phyloP scores from a whole-genome alignment of 257 asterid species.

The Nicotiana tomentosiformis region DNA sequence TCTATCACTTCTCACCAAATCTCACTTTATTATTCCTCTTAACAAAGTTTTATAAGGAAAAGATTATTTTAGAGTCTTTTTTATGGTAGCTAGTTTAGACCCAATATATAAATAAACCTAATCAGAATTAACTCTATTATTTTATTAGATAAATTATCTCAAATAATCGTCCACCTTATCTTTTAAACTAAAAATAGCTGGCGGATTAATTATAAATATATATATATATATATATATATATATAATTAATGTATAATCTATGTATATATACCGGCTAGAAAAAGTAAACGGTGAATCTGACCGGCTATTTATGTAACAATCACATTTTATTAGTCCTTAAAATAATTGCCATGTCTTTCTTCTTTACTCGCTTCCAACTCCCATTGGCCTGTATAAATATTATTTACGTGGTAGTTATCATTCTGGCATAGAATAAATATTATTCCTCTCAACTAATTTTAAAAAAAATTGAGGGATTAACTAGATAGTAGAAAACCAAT shows the following conservation, averaged over 20 bases:
- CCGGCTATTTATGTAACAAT: too few relatives aligned
- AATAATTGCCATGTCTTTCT: neutral
- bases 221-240: too few relatives aligned
- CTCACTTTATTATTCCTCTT: constrained; percentile 11
- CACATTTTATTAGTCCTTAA: neutral
- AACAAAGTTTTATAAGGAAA: neutral
- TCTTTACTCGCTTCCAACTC: neutral
- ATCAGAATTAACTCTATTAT: neutral
- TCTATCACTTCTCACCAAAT: constrained; percentile 55
- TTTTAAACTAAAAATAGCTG: too few relatives aligned
- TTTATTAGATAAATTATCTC: neutral
- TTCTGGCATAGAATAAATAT: neutral
- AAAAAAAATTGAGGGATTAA: neutral
- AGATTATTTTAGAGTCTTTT: neutral
- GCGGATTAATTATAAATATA: too few relatives aligned
- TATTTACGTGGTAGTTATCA: neutral
- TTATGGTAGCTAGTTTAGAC: neutral
- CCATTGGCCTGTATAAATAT: neutral
- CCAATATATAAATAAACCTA: neutral
- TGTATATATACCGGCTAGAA: too few relatives aligned
- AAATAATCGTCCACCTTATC: too few relatives aligned
- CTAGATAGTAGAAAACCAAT: neutral
- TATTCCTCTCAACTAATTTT: neutral
- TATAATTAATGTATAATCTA: too few relatives aligned
- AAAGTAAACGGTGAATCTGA: too few relatives aligned